Evolutionary conservation across 768 basidiomycete genomes (phyloP), one percentile per base, ranked within the genome.

Genomic region (Harrya chromipes): DNA sequence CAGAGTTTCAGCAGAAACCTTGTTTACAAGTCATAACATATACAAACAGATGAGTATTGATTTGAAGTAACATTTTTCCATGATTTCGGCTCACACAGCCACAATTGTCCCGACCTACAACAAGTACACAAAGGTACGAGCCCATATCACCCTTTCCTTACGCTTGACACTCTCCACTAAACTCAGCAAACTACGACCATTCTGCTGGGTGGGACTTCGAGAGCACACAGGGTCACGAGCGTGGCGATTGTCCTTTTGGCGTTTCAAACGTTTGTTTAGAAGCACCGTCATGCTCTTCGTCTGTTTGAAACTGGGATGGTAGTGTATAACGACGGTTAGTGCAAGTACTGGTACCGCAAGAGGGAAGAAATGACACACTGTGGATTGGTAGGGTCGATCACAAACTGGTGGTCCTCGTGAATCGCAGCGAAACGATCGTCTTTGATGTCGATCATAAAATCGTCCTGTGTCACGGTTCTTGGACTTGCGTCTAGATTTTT

Each of bases 381-480:
- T 65, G 95, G 93, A 70, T 97, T 90, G 46, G 82, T 89, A 17
- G 97, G 95, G 68, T 99, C 97, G 56, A 99, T 94, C 0, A 95
- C 94, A 56, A 90, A 98, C 27, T 85, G 80, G 59, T 90, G 84
- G 61, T 97, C 87, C 58, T 97, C 91, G 59, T 93, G 88, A 38
- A 98, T 63, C 19, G 80, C 85, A 63, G 82, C 82, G 77, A 98
- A 98, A 14, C 97, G 85, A 10, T 85, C 80, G 61, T 99, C 97
- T 58, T 80, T 79, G 52, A 94, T 83, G 63, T 99, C 75, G 59
- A 98, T 82, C 37, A 75, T 66, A 66, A 98, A 98, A 52, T 84
- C 81, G 44, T 85, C 84, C 63, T 95, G 90, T 26, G 81, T 8
- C 41, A 17, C 14, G 44, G 40, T 52, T 57, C 50, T 47, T 59